Conservation (phyloP, 2,329 filamentous ascomycete species). For the Ophiostoma ulmi region DNA sequence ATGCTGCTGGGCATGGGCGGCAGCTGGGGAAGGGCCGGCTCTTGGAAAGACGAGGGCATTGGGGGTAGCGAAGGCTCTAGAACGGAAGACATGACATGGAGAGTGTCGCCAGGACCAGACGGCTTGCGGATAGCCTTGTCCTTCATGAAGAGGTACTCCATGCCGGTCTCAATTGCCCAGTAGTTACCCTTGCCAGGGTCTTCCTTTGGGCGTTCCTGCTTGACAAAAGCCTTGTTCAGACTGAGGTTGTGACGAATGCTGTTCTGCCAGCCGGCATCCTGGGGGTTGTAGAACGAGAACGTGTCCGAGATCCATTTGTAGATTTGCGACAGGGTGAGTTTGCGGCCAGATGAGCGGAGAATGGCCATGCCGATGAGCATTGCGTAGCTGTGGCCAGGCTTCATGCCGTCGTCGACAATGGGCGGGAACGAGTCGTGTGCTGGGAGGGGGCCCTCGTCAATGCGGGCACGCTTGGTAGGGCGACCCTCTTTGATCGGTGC, state of each 20-base stretch:
- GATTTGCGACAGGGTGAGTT: constrained; percentile 86
- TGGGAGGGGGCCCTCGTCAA: constrained; percentile 56
- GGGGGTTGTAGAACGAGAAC: constrained; percentile 78
- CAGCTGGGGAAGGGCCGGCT: constrained; percentile 47
- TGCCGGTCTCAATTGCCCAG: constrained; percentile 88
- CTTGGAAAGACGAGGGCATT: constrained; percentile 35
- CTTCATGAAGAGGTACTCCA: constrained; percentile 83
- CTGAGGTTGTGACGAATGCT: constrained; percentile 98
- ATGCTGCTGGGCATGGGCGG: constrained; percentile 32
- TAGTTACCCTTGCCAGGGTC: constrained; percentile 97
- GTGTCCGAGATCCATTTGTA: constrained; percentile 99
- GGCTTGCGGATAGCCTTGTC: constrained; percentile 67
- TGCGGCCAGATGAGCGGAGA: constrained; percentile 73
- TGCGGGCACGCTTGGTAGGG: constrained; percentile 62
- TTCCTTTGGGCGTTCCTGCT: constrained; percentile 92
- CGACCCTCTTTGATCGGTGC: constrained; percentile 66
- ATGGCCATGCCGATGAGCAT: constrained; percentile 97
- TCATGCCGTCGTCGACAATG: constrained; percentile 78
- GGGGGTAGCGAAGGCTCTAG: constrained; percentile 47
- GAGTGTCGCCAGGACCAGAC: constrained; percentile 51
- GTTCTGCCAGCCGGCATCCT: constrained; percentile 94
- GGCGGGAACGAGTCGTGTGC: constrained; percentile 72
- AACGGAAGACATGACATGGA: constrained; percentile 52
- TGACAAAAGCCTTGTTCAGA: constrained; percentile 92
- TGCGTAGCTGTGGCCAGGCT: constrained; percentile 90